A percentile compares a stretch with the other conserved stretches of the same genome.
Conservation (phyloP, 257 asterid species). For the Echites panduratus region DNA sequence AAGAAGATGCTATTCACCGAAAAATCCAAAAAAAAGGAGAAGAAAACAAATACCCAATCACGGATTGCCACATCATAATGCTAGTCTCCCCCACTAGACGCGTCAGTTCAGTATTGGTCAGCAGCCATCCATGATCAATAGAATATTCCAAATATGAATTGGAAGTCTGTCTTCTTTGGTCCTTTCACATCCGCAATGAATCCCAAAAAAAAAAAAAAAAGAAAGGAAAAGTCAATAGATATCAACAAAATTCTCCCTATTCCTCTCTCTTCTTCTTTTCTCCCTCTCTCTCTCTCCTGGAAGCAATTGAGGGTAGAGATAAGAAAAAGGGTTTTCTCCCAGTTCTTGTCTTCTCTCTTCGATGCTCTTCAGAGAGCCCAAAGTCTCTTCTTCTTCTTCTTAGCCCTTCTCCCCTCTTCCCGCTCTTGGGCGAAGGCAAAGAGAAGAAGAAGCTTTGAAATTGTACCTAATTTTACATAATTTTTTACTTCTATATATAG, state of each 20-base stretch:
- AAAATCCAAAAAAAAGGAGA: background rate
- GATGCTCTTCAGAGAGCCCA: conserved; percentile 13
- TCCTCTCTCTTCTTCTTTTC: conserved; percentile 1
- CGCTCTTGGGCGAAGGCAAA: conserved; percentile 18
- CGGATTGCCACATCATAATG: background rate
- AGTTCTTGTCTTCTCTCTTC: background rate
- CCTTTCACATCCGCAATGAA: background rate
- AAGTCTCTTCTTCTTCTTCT: conserved; percentile 15
- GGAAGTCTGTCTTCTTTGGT: background rate
- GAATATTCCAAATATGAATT: conserved; percentile 4
- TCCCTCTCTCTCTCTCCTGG: conserved; percentile 13
- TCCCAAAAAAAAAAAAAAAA: background rate
- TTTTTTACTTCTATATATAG: background rate
- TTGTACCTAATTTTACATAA: background rate
- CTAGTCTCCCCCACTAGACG: background rate
- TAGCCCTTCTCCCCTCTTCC: conserved; percentile 14
- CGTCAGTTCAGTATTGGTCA: background rate
- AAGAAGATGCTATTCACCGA: background rate
- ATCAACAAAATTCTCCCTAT: background rate
- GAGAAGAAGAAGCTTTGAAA: conserved; percentile 19
- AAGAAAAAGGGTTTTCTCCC: conserved; percentile 14
- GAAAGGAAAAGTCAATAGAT: background rate
- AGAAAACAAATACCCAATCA: background rate
- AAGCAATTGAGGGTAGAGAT: conserved; percentile 3
- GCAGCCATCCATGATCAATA: background rate